A percentile compares a stretch with the other conserved stretches of the same genome.
These are phyloP conservation scores for Yamadazyma scolyti DNA, from an alignment of 805 yeast genomes.

Conservation along the genomic window DNA sequence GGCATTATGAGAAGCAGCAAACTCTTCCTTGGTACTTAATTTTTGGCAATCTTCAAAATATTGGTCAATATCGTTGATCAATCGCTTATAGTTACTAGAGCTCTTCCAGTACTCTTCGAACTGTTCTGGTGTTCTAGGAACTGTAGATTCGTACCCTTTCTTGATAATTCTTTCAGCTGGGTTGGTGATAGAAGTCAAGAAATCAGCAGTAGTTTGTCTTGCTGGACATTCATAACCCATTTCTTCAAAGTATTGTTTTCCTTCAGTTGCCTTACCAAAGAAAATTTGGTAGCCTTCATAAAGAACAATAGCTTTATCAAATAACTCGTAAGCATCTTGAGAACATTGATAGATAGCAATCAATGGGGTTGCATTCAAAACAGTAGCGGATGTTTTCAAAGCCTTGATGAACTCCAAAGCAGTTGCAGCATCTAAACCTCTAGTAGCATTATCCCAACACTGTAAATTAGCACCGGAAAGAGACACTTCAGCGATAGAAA, in stretches of 20 bases:
- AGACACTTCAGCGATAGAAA: slow-evolving; percentile 72
- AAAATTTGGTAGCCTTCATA: slow-evolving; percentile 46
- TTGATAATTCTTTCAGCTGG: slow-evolving; percentile 53
- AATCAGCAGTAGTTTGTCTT: slow-evolving; percentile 67
- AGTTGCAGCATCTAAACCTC: slow-evolving; percentile 82
- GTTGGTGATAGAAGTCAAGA: slow-evolving; percentile 61
- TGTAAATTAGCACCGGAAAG: slow-evolving; percentile 55
- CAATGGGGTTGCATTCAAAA: slow-evolving; percentile 50
- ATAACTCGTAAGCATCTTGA: slow-evolving; percentile 44
- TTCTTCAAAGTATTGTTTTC: slow-evolving; percentile 45
- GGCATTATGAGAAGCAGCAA: slow-evolving; percentile 5
- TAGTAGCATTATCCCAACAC: slow-evolving; percentile 71
- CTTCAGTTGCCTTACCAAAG: slow-evolving; percentile 39
- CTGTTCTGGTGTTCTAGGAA: slow-evolving; percentile 54
- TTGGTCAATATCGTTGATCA: slow-evolving; percentile 39
- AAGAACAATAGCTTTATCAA: slow-evolving; percentile 43
- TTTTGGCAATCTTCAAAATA: slow-evolving; percentile 26
- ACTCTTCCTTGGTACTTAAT: slow-evolving; percentile 1
- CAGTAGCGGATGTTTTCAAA: slow-evolving; percentile 56
- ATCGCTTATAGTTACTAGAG: slow-evolving; percentile 45
- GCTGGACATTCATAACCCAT: slow-evolving; percentile 62
- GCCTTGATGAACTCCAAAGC: slow-evolving; percentile 72
- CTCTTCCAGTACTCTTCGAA: slow-evolving; percentile 55
- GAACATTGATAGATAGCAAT: slow-evolving; percentile 56
- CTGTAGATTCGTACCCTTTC: slow-evolving; percentile 46